phyloP scores from a whole-genome alignment of 192 early-diverging fungal species.

The Entomortierella chlamydospora region DNA sequence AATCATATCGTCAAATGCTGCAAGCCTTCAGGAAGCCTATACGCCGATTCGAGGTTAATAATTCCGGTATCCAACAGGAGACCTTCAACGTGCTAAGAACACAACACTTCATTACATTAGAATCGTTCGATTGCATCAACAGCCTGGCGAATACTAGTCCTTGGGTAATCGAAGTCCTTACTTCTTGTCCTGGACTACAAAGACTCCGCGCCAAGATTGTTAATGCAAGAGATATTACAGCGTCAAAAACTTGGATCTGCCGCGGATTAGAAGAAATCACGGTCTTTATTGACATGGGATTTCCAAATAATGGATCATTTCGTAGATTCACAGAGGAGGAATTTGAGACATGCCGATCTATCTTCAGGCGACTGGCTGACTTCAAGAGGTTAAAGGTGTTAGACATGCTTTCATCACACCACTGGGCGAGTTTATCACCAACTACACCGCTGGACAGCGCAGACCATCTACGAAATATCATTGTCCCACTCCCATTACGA shows the following conservation, averaged over 20 bases:
- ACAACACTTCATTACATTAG: slow-evolving; percentile 7
- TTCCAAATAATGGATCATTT: neutral
- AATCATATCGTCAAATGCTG: neutral
- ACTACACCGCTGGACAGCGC: neutral
- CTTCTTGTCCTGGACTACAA: slow-evolving; percentile 2
- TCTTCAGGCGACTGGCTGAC: slow-evolving; percentile 1
- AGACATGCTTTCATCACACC: neutral
- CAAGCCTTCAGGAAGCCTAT: neutral
- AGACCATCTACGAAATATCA: no score
- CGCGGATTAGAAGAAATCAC: neutral
- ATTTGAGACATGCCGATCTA: neutral
- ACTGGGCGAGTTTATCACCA: neutral
- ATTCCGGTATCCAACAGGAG: neutral
- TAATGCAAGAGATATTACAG: neutral
- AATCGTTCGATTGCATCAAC: neutral
- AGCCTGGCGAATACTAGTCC: neutral
- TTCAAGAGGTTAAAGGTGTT: neutral
- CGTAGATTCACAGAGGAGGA: slow-evolving; percentile 1
- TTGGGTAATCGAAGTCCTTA: slow-evolving; percentile 2
- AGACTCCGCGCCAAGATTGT: neutral
- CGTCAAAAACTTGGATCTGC: slow-evolving; percentile 6
- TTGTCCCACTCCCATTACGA: slow-evolving; percentile 7
- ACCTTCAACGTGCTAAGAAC: neutral
- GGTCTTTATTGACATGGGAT: slow-evolving; percentile 18
- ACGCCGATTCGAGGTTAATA: neutral